Evolutionary conservation across 2,329 filamentous ascomycete genomes (phyloP).

Genomic region (Mycocentrospora acerina): DNA sequence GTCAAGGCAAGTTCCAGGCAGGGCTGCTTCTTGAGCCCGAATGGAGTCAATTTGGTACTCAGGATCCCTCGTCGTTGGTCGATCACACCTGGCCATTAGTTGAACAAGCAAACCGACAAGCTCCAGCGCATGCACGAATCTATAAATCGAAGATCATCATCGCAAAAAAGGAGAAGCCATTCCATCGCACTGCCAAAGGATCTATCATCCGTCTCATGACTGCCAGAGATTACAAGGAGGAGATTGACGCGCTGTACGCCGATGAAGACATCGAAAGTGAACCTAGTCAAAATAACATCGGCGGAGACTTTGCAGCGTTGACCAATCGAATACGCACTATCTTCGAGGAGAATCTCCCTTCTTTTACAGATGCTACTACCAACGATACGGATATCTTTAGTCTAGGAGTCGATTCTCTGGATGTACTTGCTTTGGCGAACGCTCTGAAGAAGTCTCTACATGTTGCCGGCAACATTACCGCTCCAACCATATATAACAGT

Average conservation of each 20-base stretch:
- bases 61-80: slow-evolving; percentile 9
- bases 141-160: slow-evolving; percentile 15
- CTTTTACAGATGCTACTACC: too few relatives aligned
- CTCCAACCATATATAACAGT: slow-evolving; percentile 3
- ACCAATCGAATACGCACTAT: too few relatives aligned
- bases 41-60: background rate
- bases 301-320: too few relatives aligned
- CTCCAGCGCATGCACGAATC: slow-evolving; percentile 27
- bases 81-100: slow-evolving; percentile 27
- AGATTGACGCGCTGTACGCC: slow-evolving; percentile 25
- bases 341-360: too few relatives aligned
- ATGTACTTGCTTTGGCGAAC: slow-evolving; percentile 12
- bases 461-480: slow-evolving; percentile 1
- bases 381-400: slow-evolving; percentile 11
- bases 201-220: slow-evolving; percentile 24
- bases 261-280: slow-evolving; percentile 5
- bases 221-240: slow-evolving; percentile 17
- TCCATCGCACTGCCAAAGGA: slow-evolving; percentile 26
- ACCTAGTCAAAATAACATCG: background rate
- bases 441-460: slow-evolving; percentile 11
- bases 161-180: slow-evolving; percentile 9
- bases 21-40: slow-evolving; percentile 24
- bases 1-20: slow-evolving; percentile 18
- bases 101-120: slow-evolving; percentile 17
- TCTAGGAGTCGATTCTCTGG: slow-evolving; percentile 20